phyloP scores from a whole-genome alignment of 2,329 filamentous ascomycete genomes.

The Phyllosticta capitalensis region DNA sequence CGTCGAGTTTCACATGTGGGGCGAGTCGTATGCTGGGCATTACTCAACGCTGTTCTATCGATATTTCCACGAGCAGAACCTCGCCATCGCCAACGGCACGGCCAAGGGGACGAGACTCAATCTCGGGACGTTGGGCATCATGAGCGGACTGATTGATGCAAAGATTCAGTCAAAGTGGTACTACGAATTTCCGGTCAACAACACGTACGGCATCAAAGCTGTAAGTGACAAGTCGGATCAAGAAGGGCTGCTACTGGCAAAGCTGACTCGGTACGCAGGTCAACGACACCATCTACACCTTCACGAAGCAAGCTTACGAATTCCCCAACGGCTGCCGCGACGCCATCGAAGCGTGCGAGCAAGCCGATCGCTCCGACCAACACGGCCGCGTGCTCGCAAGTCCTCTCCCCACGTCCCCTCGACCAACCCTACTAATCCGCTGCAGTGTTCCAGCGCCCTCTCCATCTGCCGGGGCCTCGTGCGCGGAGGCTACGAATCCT shows the following conservation, averaged over 20 bases:
- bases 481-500: slow-evolving; percentile 14
- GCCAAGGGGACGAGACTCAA: slow-evolving; percentile 39
- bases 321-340: slow-evolving; percentile 44
- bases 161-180: slow-evolving; percentile 35
- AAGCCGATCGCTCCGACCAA: slow-evolving; percentile 19
- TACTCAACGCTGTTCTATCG: slow-evolving; percentile 47
- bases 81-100: slow-evolving; percentile 40
- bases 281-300: slow-evolving; percentile 37
- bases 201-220: slow-evolving; percentile 44
- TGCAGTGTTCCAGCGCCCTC: slow-evolving; percentile 17
- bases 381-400: not conserved
- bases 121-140: slow-evolving; percentile 46
- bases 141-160: slow-evolving; percentile 47
- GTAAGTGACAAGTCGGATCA: not conserved
- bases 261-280: slow-evolving; percentile 16
- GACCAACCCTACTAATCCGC: slow-evolving; percentile 25
- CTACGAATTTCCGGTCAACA: slow-evolving; percentile 44
- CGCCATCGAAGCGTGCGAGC: slow-evolving; percentile 32
- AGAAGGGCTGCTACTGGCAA: not conserved
- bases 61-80: slow-evolving; percentile 48
- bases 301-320: slow-evolving; percentile 36
- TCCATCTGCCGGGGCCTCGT: slow-evolving; percentile 31
- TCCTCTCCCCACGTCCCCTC: not conserved
- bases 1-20: slow-evolving; percentile 45
- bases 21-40: slow-evolving; percentile 39